These are phyloP conservation scores for Paramecium octaurelia DNA, from an alignment of 73 alveolate species.

Conservation along the genomic window DNA sequence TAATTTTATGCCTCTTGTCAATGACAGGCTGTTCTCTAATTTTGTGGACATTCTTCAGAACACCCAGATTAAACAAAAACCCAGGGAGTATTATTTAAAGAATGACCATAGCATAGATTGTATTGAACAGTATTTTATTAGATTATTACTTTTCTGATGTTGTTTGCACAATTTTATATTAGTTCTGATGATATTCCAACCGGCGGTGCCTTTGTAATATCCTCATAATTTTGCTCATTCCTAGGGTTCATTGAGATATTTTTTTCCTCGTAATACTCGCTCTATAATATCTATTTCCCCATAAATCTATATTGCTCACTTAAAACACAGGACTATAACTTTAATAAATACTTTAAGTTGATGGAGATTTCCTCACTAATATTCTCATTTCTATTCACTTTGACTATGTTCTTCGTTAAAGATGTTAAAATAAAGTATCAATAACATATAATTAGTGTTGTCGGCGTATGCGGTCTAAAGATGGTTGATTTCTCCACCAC, in stretches of 20 bases:
- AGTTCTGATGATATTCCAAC: not conserved
- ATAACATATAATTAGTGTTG: not conserved
- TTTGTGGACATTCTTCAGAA: not conserved
- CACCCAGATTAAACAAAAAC: conserved; percentile 12
- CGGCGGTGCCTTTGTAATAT: not conserved
- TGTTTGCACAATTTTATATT: conserved; percentile 16
- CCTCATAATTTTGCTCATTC: not conserved
- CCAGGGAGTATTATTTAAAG: conserved; percentile 34
- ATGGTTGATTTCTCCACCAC: not conserved
- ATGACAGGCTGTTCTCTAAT: not conserved
- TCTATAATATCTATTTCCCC: not conserved
- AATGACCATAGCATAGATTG: not conserved
- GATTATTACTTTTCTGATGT: not conserved
- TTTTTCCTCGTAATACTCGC: not conserved
- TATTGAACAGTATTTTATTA: not conserved
- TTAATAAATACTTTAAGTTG: not conserved
- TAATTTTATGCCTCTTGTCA: not conserved
- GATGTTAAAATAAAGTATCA: not conserved
- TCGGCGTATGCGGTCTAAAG: not conserved
- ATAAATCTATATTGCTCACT: not conserved
- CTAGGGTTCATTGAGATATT: not conserved
- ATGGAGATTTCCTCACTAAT: not conserved
- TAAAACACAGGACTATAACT: not conserved
- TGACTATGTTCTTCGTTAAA: not conserved
- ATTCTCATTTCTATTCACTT: not conserved